A percentile compares a stretch with the other conserved stretches of the same genome.
These are phyloP conservation scores for Jaenimonas drosophilae DNA, from an alignment of 208 protist genomes.

Conservation along the genomic window DNA sequence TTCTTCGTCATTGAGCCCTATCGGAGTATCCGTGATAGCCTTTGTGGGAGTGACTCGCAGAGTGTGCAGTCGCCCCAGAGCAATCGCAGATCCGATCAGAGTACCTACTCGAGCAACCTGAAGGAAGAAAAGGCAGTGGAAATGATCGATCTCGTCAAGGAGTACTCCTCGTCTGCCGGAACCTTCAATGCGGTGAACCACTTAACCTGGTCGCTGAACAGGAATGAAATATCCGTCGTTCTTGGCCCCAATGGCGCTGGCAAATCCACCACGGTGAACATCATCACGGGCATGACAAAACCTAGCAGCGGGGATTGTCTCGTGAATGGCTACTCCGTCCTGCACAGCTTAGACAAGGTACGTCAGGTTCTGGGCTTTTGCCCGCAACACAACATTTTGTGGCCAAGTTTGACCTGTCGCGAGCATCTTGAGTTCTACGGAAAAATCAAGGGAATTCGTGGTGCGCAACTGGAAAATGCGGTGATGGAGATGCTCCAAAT, in stretches of 20 bases:
- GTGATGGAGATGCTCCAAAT: constrained; percentile 27
- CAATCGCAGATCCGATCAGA: no score
- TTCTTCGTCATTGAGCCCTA: constrained; percentile 49
- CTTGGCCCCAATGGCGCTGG: constrained; percentile 79
- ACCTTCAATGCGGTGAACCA: constrained; percentile 63
- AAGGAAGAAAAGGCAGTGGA: constrained; percentile 18
- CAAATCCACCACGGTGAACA: no score
- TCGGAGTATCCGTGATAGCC: constrained; percentile 3
- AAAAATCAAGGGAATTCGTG: constrained; percentile 8
- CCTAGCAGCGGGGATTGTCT: constrained; percentile 64
- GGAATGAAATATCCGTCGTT: constrained; percentile 59
- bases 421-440: constrained; percentile 75
- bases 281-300: constrained; percentile 77
- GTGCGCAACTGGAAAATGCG: constrained; percentile 9
- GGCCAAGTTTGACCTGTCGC: constrained; percentile 67
- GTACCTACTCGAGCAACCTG: no score
- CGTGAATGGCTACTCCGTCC: constrained; percentile 63
- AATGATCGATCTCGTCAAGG: constrained; percentile 13
- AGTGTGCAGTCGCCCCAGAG: not conserved
- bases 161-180: constrained; percentile 11
- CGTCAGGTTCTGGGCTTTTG: constrained; percentile 86
- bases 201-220: constrained; percentile 42
- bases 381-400: constrained; percentile 92
- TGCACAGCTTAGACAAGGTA: constrained; percentile 23
- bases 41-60: not conserved